Percentiles rank a stretch among this genome's conserved stretches.
Evolutionary conservation across 2,329 filamentous ascomycete species (phyloP).

Genomic region (Pochonia chlamydosporia): DNA sequence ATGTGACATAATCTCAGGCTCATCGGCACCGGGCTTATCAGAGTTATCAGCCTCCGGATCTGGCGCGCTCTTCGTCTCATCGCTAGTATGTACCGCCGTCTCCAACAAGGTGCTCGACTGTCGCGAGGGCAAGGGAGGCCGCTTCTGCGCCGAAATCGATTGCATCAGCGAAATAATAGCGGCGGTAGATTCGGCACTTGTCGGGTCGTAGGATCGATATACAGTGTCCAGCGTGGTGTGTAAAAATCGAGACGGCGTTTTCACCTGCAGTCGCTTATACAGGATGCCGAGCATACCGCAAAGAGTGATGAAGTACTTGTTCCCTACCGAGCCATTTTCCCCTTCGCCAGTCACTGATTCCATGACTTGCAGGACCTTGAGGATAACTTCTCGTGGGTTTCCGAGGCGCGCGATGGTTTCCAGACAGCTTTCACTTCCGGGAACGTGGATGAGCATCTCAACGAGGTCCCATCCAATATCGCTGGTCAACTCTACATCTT

Average conservation of each 20-base stretch:
- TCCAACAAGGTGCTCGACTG: constrained; percentile 52
- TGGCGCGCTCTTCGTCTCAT: constrained; percentile 49
- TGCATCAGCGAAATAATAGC: constrained; percentile 66
- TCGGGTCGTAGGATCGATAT: constrained; percentile 57
- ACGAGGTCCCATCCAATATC: constrained; percentile 84
- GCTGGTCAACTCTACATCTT: constrained; percentile 61
- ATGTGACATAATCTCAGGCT: constrained; percentile 55
- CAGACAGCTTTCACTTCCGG: constrained; percentile 64
- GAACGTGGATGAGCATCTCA: constrained; percentile 63
- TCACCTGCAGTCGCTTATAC: constrained; percentile 69
- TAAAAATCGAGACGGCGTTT: constrained; percentile 72
- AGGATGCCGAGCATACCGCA: constrained; percentile 67
- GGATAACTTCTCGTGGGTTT: constrained; percentile 74
- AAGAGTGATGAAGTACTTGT: constrained; percentile 59
- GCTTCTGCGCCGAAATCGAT: constrained; percentile 59
- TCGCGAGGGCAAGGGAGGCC: constrained; percentile 55
- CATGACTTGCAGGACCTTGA: constrained; percentile 72
- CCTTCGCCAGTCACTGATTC: constrained; percentile 40
- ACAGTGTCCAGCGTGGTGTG: constrained; percentile 71
- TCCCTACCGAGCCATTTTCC: constrained; percentile 30
- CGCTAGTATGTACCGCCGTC: constrained; percentile 49
- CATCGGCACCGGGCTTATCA: constrained; percentile 39
- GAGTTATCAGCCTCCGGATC: constrained; percentile 50
- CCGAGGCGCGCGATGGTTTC: constrained; percentile 70
- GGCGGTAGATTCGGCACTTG: constrained; percentile 61